phyloP scores from a whole-genome alignment of 495 filamentous ascomycete species.

The Tuber brumale region DNA sequence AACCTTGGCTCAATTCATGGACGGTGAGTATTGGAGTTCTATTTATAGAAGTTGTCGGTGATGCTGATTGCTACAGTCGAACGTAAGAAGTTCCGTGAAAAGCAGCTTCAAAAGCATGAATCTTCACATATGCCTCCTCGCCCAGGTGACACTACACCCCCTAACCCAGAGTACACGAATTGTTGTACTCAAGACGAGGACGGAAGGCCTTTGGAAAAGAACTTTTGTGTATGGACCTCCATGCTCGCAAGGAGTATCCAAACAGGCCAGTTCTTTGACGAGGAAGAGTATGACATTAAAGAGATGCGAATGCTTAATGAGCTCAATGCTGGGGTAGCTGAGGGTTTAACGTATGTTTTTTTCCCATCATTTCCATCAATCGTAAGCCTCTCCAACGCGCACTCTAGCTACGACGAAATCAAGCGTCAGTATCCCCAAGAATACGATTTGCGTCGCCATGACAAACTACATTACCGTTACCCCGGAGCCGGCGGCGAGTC shows the following conservation, averaged over 20 bases:
- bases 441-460: constrained; percentile 61
- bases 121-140: constrained; percentile 62
- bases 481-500: constrained; percentile 92
- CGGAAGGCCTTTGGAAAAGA: constrained; percentile 60
- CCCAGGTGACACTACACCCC: constrained; percentile 84
- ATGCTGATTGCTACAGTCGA: constrained; percentile 23
- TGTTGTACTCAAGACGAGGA: constrained; percentile 44
- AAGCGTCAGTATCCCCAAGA: constrained; percentile 65
- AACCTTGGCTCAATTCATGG: constrained; percentile 44
- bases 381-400: background rate
- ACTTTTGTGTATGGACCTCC: constrained; percentile 96
- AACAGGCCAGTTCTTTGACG: constrained; percentile 79
- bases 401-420: constrained; percentile 67
- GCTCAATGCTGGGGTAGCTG: constrained; percentile 82
- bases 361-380: background rate
- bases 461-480: constrained; percentile 91
- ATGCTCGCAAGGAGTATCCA: constrained; percentile 86
- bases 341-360: constrained; percentile 63
- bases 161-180: constrained; percentile 72
- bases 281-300: constrained; percentile 97
- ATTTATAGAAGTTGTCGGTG: background rate
- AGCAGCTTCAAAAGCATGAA: constrained; percentile 45
- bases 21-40: constrained; percentile 21
- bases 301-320: constrained; percentile 98
- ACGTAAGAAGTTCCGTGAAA: constrained; percentile 34